Base-by-base conservation (phyloP, 345 rosid species). In the Clausena lansium region DNA sequence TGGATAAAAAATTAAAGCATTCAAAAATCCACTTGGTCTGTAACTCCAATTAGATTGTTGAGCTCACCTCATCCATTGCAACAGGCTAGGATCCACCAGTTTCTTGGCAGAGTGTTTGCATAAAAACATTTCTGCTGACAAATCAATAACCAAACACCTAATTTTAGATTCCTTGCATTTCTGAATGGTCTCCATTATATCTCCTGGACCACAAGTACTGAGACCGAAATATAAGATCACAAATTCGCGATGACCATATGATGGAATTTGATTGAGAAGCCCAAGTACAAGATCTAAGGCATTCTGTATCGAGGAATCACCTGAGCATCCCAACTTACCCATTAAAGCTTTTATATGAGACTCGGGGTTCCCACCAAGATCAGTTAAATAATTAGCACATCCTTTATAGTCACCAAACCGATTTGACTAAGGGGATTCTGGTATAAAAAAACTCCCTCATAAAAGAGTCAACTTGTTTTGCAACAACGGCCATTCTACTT, bases 331-430 rank as follows among this genome's bases (percentile, higher is more conserved):
- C 71, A 93, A 81, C 83, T 93, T 93, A 22, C 91, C 90, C 94
- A 87, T 88, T 90, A 92, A 86, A 19, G 95, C 92, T 80, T 91
- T 85, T 30, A 93, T 85, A 84, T 93, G 99, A 62, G 97, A 83
- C 85, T 93, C 99, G 4, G 99, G 98, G 85, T 94, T 91, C 65
- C 99, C 98, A 67, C 98, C 97, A 30, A 92, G 96, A 78, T 95
- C 97, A 0, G 98, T 93, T 65, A 95, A 78, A 45, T 87, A 82
- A 72, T 90, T 85, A 41, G 97, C 98, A 78, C 97, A 80, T 92
- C 95, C 85, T 92, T 92, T 45, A 93, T 89, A 55, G 86, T 80
- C 62, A 92, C 92, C 41, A 95, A 70, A 62, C 92, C 94, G 38
- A 93, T 88, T 75, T 95, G 97, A 86, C 99, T 91, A 24, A 93